A percentile compares a stretch with the other conserved stretches of the same genome.
These are phyloP conservation scores for Triticum monococcum DNA, from an alignment of 176 grass and related monocot species.

Conservation along the genomic window DNA sequence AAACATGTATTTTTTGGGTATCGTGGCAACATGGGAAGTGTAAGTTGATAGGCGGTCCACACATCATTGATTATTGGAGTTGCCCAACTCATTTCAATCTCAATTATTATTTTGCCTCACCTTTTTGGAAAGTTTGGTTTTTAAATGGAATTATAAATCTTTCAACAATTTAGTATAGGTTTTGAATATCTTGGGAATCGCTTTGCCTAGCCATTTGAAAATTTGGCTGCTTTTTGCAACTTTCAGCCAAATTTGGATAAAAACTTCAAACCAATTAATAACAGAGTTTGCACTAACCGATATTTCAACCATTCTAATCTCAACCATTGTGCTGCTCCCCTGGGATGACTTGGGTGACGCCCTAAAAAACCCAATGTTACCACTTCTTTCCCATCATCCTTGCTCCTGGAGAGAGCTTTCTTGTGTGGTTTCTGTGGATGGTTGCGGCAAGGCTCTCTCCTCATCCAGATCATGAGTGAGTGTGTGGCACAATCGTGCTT, in stretches of 20 bases:
- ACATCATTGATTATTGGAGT: neutral
- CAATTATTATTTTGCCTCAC: neutral
- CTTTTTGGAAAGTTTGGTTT: neutral
- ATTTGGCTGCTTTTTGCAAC: neutral
- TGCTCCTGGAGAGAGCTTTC: neutral
- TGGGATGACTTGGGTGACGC: neutral
- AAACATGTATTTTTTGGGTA: neutral
- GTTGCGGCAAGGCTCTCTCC: neutral
- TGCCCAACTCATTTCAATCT: neutral
- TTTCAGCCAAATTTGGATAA: neutral
- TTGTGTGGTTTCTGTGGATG: neutral
- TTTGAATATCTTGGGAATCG: neutral
- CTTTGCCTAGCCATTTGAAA: neutral
- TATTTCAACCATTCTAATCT: neutral
- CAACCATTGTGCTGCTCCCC: neutral
- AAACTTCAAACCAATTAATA: neutral
- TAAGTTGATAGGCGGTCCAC: neutral
- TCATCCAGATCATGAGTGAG: neutral
- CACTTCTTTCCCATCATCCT: neutral
- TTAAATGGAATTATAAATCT: neutral
- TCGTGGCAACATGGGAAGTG: neutral
- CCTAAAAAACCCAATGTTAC: neutral
- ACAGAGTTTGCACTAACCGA: neutral
- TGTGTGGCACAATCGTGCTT: neutral
- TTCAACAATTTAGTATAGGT: neutral